Conservation (phyloP, 345 rosid genomes). For the Pseudoturritis turrita region DNA sequence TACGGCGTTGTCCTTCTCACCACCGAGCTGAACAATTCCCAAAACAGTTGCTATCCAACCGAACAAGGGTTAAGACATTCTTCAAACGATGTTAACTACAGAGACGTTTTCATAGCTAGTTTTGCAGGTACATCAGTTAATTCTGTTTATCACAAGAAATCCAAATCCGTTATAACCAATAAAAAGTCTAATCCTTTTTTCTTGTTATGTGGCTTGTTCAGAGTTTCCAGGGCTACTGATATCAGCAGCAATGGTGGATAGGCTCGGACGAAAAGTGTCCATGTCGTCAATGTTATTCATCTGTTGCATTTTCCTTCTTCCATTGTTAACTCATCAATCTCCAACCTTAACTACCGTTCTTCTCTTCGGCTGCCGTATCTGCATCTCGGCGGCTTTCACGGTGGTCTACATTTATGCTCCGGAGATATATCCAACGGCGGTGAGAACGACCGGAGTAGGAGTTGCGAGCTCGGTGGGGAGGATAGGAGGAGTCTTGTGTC, state of each 20-base stretch:
- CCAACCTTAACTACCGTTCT: constrained; percentile 57
- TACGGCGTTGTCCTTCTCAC: constrained; percentile 91
- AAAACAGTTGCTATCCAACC: constrained; percentile 35
- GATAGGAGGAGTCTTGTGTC: constrained; percentile 88
- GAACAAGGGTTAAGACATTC: constrained; percentile 27
- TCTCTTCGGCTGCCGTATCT: constrained; percentile 78
- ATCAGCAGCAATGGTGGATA: constrained; percentile 73
- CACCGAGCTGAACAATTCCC: constrained; percentile 65
- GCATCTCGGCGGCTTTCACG: constrained; percentile 77
- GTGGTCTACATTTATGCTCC: constrained; percentile 81
- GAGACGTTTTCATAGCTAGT: constrained; percentile 70
- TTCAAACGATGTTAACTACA: constrained; percentile 48
- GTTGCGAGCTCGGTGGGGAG: constrained; percentile 83
- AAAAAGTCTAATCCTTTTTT: not conserved
- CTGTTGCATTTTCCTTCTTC: constrained; percentile 65
- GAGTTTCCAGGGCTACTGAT: constrained; percentile 88
- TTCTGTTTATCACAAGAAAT: not conserved
- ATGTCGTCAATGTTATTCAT: constrained; percentile 77
- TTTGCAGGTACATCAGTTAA: constrained; percentile 60
- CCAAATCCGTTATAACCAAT: not conserved
- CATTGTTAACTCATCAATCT: constrained; percentile 64
- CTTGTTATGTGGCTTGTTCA: constrained; percentile 19
- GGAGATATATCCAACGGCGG: constrained; percentile 90
- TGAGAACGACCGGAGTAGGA: constrained; percentile 89
- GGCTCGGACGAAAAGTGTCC: constrained; percentile 72